Conservation (phyloP, 2,329 filamentous ascomycete species). For the Claviceps sp. region DNA sequence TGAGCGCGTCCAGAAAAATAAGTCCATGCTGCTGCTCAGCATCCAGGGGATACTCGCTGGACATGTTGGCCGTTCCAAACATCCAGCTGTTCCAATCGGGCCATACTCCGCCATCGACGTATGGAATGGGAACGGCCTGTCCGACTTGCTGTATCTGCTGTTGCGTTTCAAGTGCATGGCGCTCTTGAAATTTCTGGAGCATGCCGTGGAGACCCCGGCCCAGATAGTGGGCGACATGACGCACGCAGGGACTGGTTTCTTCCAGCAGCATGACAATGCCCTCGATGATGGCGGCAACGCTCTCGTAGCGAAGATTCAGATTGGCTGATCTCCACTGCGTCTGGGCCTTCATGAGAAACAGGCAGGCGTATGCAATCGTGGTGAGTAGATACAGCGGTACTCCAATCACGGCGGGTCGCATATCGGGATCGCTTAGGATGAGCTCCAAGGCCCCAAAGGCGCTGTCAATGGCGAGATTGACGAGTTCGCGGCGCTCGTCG, state of each 20-base stretch:
- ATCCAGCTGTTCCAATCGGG: constrained; percentile 16
- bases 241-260: constrained; percentile 13
- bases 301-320: constrained; percentile 17
- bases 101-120: constrained; percentile 1
- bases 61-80: constrained; percentile 9
- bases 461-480: constrained; percentile 26
- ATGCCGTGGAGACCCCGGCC: constrained; percentile 16
- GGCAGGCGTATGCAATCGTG: constrained; percentile 18
- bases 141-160: constrained; percentile 3
- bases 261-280: constrained; percentile 13
- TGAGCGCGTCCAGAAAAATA: constrained; percentile 13
- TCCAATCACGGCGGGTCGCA: constrained; percentile 18
- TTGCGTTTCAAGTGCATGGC: constrained; percentile 5
- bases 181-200: constrained; percentile 16
- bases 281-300: constrained; percentile 15
- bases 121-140: not conserved
- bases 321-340: constrained; percentile 16
- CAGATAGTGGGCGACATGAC: constrained; percentile 18
- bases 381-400: constrained; percentile 20
- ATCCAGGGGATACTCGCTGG: constrained; percentile 7
- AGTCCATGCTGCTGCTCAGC: constrained; percentile 12
- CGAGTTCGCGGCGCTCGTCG: constrained; percentile 28
- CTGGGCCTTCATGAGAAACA: constrained; percentile 21
- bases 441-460: constrained; percentile 17
- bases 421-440: constrained; percentile 17